Percentiles rank a stretch among this genome's conserved stretches.
Evolutionary conservation across 2,329 filamentous ascomycete genomes (phyloP).

Genomic region (Helotiales sp.): DNA sequence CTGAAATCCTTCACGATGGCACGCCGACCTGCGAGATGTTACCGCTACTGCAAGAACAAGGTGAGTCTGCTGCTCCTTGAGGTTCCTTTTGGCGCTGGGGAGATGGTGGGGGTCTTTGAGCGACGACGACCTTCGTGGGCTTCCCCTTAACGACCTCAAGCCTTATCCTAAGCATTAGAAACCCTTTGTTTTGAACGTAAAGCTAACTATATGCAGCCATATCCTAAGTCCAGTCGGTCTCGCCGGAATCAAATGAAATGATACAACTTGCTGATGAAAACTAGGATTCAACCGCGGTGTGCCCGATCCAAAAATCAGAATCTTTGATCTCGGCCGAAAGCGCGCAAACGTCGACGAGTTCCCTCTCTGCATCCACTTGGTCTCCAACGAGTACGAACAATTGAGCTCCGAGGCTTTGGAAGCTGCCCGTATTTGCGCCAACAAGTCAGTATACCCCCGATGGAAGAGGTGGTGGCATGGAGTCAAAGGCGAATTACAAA

Average conservation of each 20-base stretch:
- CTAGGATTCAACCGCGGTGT: conserved; percentile 99
- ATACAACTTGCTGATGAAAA: too few species aligned
- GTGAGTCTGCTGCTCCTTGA: conserved; percentile 57
- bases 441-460: conserved; percentile 70
- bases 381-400: conserved; percentile 99
- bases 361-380: conserved; percentile 98
- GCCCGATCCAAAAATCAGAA: conserved; percentile 77
- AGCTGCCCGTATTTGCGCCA: conserved; percentile 99
- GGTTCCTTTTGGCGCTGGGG: conserved; percentile 7
- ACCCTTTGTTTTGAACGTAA: neutral
- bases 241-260: too few species aligned
- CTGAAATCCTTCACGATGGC: conserved; percentile 87
- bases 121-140: neutral
- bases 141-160: neutral
- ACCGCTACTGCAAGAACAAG: conserved; percentile 99
- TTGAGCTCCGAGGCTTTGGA: conserved; percentile 99
- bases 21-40: conserved; percentile 98
- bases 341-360: conserved; percentile 99
- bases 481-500: conserved; percentile 8
- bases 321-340: conserved; percentile 99
- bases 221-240: conserved; percentile 99
- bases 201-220: conserved; percentile 65
- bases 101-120: neutral
- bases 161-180: too few species aligned
- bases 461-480: conserved; percentile 3